Base-by-base conservation (phyloP, 2,329 filamentous ascomycete species). In the Verticillium klebahnii region DNA sequence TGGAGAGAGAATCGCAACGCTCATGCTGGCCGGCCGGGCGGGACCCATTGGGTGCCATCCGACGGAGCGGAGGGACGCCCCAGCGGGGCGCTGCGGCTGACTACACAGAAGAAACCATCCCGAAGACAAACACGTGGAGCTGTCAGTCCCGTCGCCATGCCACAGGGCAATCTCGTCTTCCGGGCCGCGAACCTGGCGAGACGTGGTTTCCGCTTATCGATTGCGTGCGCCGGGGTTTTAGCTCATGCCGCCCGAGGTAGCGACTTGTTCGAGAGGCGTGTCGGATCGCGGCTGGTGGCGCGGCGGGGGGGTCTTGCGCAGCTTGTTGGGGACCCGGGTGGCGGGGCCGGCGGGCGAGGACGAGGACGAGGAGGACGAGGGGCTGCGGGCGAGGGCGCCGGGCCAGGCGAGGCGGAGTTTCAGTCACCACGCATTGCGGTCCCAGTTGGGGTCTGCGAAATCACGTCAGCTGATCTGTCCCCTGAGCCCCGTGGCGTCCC, bases 391-490 rank as follows among this genome's bases (percentile, higher is more conserved):
- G 55, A 37, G 31, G 37, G 57, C 19, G 56, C 23, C 31, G 37
- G 63, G 58, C 63, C 61, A 66, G 58, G 58, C 62, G 56, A 63
- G 57, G 34, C 63, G 61, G 58, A 66, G 63, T 37, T 60, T 63
- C 63, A 66, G 64, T 87, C 82, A 95, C 91, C 92, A 95, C 54
- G 91, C 90, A 78, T 93, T 93, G 65, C 91, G 87, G 79, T 97
- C 93, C 93, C 93, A 97, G 78, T 91, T 92, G 23, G 90, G 90
- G 76, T 93, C 89, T 92, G 58, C 40, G 58, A 23, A 15, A 54
- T 34, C 40, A 59, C 45, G 58, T 59, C 40, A 59, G 58, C 58
- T 32, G 9, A 36, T 45, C 40, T 58, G 57, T 17, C 45, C 17
- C 37, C 45, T 58, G 17, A 15, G 17, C 36, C 23, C 32, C 50